Base-by-base conservation (phyloP, 768 basidiomycete genomes). In the Rhodotorula babjevae region DNA sequence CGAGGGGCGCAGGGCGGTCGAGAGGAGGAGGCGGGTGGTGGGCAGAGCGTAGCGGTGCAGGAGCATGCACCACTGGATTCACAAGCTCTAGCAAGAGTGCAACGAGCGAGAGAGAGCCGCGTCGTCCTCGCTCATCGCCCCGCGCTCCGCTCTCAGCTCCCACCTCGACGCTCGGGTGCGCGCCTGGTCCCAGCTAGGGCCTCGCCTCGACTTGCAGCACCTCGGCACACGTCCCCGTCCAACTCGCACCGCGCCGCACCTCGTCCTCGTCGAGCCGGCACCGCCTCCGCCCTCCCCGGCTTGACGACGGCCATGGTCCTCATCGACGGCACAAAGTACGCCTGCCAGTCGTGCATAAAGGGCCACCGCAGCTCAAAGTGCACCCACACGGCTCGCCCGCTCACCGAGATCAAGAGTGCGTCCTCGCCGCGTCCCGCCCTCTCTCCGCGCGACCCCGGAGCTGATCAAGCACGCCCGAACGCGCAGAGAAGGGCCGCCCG, bases 261-360 rank as follows among this genome's bases (percentile, higher is more conserved):
- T 5, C 11, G 50, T 27, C 50, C 23, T 27, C 23, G 23, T 36
- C 12, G 44, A 60, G 9, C 9, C 31, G 11, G 19, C 31, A 6
- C 18, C 57, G 40, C 56, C 44, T 46, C 44, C 42, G n/a, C n/a
- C n/a, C n/a, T n/a, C n/a, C n/a, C n/a, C n/a, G n/a, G n/a, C n/a
- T n/a, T n/a, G n/a, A n/a, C n/a, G n/a, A 12, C 44, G 3, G 21
- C 36, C 58, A 75, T 73, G 71, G 67, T 71, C 23, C 49, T 76
- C 47, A 57, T 76, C 33, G 69, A 76, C 60, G 75, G 75, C 14
- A 56, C 67, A 46, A 76, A 72, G 65, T 76, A 64, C 71, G 75
- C 75, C 18, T 76, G 75, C 65, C 68, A 69, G 58, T 25, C 57
- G 6, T 76, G 75, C 58, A 68, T 76, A 44, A 72, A 69, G 33